Evolutionary conservation across 305 asterid species (phyloP), one percentile per base, ranked within the genome.

Genomic region (Solanum chacoense): DNA sequence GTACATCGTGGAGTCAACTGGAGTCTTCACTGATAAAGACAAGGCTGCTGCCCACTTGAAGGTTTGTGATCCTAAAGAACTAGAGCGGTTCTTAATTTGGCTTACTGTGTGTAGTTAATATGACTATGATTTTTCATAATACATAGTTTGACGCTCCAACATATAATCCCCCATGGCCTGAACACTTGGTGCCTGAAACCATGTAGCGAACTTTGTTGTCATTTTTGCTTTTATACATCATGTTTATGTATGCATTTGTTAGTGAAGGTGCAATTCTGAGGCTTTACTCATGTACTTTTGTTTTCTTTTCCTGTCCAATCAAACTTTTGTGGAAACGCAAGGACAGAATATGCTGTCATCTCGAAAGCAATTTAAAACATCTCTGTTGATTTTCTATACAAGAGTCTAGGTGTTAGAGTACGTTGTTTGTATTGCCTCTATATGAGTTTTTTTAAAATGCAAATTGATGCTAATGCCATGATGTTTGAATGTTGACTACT

Each of bases 21-120:
- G 93, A 79, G 93, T 91, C 59, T 91, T 89, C 74, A 91, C 93
- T 34, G 91, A 89, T 42, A 88, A 88, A 89, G 93, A 91, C 91
- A 89, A 91, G 85, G 93, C 93, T 72, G 91, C 93, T 75, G 93
- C 91, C 73, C 93, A 91, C 88, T 86, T 91, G 90, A 91, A 91
- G 93, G 93, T 91, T 45, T 84, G 91, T 81, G 40, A 50, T 45
- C 28, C 38, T 29, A 28, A 81, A 45, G 11, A 45, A 42, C 20
- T 14, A 18, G 18, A 45, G 13, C 7, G 22, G 69, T 72, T 81
- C 29, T 26, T 71, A 42, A 3, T n/a, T 72, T 73, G 22, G 84
- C 88, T 87, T 28, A 26, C 37, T 81, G 18, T 28, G 28, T 81
- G 28, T 81, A 81, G 20, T 18, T 45, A 81, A 81, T 16, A 81